A percentile compares a stretch with the other conserved stretches of the same genome.
Conservation (phyloP, 164 flowering plant genomes). For the Vitis labrusca region DNA sequence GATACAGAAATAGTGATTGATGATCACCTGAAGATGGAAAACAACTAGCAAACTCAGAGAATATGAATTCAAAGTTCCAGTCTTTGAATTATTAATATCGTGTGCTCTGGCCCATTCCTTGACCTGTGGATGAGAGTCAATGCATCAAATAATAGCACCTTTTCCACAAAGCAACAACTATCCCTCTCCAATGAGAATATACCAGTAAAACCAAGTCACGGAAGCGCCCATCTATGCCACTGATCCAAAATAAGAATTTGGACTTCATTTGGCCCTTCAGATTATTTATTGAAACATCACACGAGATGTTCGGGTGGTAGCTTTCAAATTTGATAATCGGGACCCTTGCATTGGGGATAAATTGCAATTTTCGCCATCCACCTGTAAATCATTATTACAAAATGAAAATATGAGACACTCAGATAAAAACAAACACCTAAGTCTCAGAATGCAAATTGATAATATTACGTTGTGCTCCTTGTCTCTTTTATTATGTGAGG, state of each 20-base stretch:
- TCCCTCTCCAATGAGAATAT: constrained; percentile 5
- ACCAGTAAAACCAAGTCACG: constrained; percentile 90
- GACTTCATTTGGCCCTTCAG: constrained; percentile 77
- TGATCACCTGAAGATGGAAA: constrained; percentile 91
- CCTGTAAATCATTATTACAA: constrained; percentile 43
- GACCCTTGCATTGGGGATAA: constrained; percentile 70
- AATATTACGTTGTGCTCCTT: no score
- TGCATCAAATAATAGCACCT: constrained; percentile 9
- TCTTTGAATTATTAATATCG: constrained; percentile 67
- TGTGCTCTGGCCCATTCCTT: constrained; percentile 97
- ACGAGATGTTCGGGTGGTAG: constrained; percentile 48
- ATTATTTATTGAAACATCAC: constrained; percentile 86
- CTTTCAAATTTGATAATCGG: constrained; percentile 75
- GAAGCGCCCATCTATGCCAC: constrained; percentile 75
- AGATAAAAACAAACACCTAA: background rate
- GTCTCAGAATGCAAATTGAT: no score
- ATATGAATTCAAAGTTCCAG: constrained; percentile 82
- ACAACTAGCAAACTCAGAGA: constrained; percentile 74
- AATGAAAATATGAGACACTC: background rate
- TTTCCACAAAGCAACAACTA: background rate
- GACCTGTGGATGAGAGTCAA: constrained; percentile 48
- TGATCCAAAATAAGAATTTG: constrained; percentile 71
- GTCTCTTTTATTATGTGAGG: no score
- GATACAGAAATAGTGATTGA: background rate
- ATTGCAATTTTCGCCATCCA: constrained; percentile 37